Evolutionary conservation across 768 basidiomycete genomes (phyloP).

Genomic region (Hydnomerulius pinastri): DNA sequence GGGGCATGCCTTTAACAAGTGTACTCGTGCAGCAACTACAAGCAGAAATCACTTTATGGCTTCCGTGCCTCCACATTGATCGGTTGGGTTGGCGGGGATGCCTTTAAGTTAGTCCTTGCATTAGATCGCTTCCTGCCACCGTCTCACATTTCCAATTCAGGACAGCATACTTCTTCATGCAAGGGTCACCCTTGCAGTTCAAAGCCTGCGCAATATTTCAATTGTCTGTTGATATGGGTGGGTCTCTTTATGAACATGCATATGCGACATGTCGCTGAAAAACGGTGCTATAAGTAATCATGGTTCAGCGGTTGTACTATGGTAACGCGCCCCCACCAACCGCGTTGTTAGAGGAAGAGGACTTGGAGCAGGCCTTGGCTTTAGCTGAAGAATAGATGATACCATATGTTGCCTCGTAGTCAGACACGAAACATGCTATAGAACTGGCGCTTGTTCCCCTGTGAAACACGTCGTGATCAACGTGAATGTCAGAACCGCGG

Average conservation of each 20-base stretch:
- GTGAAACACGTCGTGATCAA: too few species aligned
- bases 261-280: constrained; percentile 9
- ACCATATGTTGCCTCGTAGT: not conserved
- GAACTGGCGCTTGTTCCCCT: too few species aligned
- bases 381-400: constrained; percentile 56
- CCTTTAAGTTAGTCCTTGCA: constrained; percentile 66
- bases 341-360: constrained; percentile 50
- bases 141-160: constrained; percentile 41
- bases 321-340: constrained; percentile 66
- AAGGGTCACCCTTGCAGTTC: constrained; percentile 76
- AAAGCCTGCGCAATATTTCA: constrained; percentile 84
- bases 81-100: constrained; percentile 83
- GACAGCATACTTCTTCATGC: constrained; percentile 77
- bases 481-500: not conserved
- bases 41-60: constrained; percentile 77
- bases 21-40: constrained; percentile 61
- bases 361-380: constrained; percentile 74
- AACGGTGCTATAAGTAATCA: constrained; percentile 52
- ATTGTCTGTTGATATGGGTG: constrained; percentile 75
- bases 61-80: constrained; percentile 81
- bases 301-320: constrained; percentile 73
- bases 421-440: too few species aligned
- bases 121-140: constrained; percentile 3
- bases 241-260: constrained; percentile 27
- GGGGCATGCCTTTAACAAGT: constrained; percentile 22